Evolutionary conservation across 2,329 filamentous ascomycete species (phyloP), one percentile per base, ranked within the genome.

Genomic region (Diaporthe humulicola): DNA sequence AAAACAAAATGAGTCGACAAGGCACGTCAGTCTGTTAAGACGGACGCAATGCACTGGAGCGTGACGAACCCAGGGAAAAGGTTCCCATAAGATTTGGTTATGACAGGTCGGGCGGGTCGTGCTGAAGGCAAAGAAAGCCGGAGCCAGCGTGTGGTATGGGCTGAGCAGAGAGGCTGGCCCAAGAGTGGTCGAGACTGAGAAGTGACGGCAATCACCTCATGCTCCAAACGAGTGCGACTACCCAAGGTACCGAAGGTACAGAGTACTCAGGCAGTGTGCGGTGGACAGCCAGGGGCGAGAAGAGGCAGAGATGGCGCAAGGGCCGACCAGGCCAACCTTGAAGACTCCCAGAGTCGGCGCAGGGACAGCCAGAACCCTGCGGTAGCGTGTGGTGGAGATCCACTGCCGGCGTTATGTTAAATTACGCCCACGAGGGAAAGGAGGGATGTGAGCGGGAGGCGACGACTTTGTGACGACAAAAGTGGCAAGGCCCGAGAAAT

Each of bases 331-430:
- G 57, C 70, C 56, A 71, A 58, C 56, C 52, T 70, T 66, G 60
- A 66, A 19, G 40, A 66, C 25, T 28, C 15, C 19, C 60, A 48
- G 9, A 28, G 58, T 45, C 58, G 38, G 58, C 22, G 56, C 66
- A 42, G 45, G 57, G 57, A 25, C 52, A 45, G 40, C 54, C 14
- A 38, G 40, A 60, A 71, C 69, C 69, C 69, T 71, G 69, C 57
- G 54, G 40, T n/a, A 61, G 45, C 57, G 36, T 45, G 57, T 28
- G 8, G 42, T 48, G n/a, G 38, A 61, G 73, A 67, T 75, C 70
- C 73, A 75, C 73, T 60, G 61, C 70, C 64, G 70, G 58, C 61
- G 40, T 67, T 22, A 19, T 70, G 70, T 71, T 69, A 75, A 67
- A 67, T 67, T 67, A 40, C 72, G 71, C 61, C 67, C 73, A 64